Percentiles rank a stretch among this genome's conserved stretches.
phyloP scores from a whole-genome alignment of 441 rosid genomes.

The Codiaeum variegatum region DNA sequence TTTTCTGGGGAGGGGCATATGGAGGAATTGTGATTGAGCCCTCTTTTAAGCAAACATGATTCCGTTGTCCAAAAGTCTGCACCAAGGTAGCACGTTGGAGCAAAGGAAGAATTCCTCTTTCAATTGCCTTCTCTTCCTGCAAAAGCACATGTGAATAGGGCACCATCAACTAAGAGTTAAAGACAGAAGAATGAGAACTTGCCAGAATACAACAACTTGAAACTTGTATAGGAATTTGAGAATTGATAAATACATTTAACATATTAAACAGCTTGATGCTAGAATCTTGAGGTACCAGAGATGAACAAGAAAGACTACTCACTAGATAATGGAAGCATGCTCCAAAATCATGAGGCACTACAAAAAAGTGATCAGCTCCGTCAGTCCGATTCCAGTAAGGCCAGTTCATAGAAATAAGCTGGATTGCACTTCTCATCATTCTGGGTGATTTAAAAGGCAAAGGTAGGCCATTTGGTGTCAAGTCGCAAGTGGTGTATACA shows the following conservation, averaged over 20 bases:
- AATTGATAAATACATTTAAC: slow-evolving; percentile 5
- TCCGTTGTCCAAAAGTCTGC: slow-evolving; percentile 90
- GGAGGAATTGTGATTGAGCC: slow-evolving; percentile 91
- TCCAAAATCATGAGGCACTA: slow-evolving; percentile 93
- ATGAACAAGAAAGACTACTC: background rate
- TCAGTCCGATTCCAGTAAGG: slow-evolving; percentile 80
- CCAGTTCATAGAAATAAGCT: slow-evolving; percentile 70
- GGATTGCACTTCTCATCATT: slow-evolving; percentile 88
- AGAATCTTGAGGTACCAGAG: slow-evolving; percentile 1
- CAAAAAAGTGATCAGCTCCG: slow-evolving; percentile 90
- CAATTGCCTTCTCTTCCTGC: slow-evolving; percentile 91
- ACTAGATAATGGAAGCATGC: slow-evolving; percentile 94
- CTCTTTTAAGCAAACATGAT: slow-evolving; percentile 80
- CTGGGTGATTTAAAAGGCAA: slow-evolving; percentile 92
- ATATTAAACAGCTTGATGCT: background rate
- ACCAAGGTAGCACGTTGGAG: slow-evolving; percentile 84
- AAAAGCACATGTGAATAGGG: slow-evolving; percentile 16
- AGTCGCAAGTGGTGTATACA: slow-evolving; percentile 82
- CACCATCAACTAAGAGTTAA: slow-evolving; percentile 11
- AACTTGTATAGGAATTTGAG: background rate
- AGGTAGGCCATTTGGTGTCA: slow-evolving; percentile 82
- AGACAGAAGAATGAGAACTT: background rate
- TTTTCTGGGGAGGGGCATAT: slow-evolving; percentile 94
- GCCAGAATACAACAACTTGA: slow-evolving; percentile 4
- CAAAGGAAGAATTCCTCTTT: slow-evolving; percentile 76